Evolutionary conservation across 257 asterid genomes (phyloP).

Genomic region (Primulina tabacum): DNA sequence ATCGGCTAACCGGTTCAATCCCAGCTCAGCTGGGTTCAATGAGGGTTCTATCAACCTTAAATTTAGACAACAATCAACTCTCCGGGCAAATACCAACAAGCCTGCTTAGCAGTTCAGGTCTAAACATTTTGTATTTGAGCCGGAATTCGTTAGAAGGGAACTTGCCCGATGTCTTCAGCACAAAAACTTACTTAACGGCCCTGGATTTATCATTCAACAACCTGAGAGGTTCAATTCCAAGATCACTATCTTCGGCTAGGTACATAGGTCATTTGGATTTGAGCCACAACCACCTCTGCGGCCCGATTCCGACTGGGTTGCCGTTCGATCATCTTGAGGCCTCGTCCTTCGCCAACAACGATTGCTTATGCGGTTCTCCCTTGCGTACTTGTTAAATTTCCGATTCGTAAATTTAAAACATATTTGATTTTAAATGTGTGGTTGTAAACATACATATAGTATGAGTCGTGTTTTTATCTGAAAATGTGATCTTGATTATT

Average conservation of each 20-base stretch:
- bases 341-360: constrained; percentile 75
- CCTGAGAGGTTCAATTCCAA: constrained; percentile 65
- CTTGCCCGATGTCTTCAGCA: constrained; percentile 68
- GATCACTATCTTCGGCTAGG: constrained; percentile 53
- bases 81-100: constrained; percentile 58
- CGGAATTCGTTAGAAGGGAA: constrained; percentile 62
- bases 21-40: constrained; percentile 75
- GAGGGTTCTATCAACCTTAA: constrained; percentile 85
- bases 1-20: constrained; percentile 60
- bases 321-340: constrained; percentile 90
- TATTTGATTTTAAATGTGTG: neutral
- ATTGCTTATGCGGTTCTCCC: constrained; percentile 89
- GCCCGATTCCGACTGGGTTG: constrained; percentile 75
- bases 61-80: constrained; percentile 57
- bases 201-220: constrained; percentile 74
- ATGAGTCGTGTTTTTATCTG: neutral
- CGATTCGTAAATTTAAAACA: neutral
- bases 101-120: constrained; percentile 56
- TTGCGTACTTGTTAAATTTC: constrained; percentile 41
- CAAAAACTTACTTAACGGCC: constrained; percentile 59
- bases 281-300: constrained; percentile 84
- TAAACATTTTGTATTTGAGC: constrained; percentile 72
- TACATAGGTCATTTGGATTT: constrained; percentile 88
- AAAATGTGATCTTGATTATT: neutral
- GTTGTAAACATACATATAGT: neutral